Conservation (phyloP, 768 basidiomycete species). For the Amanita rubescens region DNA sequence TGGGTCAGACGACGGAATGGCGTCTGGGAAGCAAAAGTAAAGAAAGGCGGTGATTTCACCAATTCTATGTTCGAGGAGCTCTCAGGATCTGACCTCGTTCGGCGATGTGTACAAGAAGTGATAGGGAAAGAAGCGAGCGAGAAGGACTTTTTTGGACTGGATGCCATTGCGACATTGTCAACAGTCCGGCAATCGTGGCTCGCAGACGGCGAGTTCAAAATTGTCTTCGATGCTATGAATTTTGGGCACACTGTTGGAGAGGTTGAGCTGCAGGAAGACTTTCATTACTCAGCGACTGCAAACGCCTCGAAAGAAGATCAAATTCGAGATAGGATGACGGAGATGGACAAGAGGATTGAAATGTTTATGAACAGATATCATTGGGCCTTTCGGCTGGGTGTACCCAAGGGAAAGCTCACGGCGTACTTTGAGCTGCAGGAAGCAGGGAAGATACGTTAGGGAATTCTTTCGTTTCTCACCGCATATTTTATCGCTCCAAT, state of each 20-base stretch:
- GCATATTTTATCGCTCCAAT: neutral
- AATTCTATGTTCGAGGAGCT: conserved; percentile 5
- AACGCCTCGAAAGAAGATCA: neutral
- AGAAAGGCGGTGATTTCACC: conserved; percentile 4
- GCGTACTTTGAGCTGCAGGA: conserved; percentile 2
- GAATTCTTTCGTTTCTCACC: neutral
- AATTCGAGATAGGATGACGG: conserved; percentile 4
- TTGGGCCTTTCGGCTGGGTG: conserved; percentile 3
- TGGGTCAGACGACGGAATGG: conserved; percentile 3
- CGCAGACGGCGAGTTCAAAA: conserved; percentile 3
- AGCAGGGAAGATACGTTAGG: conserved; percentile 4
- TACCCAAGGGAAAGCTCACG: conserved; percentile 3
- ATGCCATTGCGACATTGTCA: conserved; percentile 2
- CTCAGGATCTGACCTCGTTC: conserved; percentile 1
- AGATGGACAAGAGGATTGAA: conserved; percentile 3
- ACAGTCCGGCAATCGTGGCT: conserved; percentile 2
- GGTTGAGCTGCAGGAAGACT: conserved; percentile 2
- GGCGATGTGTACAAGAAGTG: neutral
- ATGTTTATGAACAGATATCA: conserved; percentile 5
- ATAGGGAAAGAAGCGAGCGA: neutral
- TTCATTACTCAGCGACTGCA: neutral
- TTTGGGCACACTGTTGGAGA: conserved; percentile 4
- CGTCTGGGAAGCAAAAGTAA: conserved; percentile 1
- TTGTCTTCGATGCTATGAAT: neutral
- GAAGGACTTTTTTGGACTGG: conserved; percentile 4